A percentile compares a stretch with the other conserved stretches of the same genome.
Evolutionary conservation across 768 basidiomycete species (phyloP).

Genomic region (Serendipita sp.): DNA sequence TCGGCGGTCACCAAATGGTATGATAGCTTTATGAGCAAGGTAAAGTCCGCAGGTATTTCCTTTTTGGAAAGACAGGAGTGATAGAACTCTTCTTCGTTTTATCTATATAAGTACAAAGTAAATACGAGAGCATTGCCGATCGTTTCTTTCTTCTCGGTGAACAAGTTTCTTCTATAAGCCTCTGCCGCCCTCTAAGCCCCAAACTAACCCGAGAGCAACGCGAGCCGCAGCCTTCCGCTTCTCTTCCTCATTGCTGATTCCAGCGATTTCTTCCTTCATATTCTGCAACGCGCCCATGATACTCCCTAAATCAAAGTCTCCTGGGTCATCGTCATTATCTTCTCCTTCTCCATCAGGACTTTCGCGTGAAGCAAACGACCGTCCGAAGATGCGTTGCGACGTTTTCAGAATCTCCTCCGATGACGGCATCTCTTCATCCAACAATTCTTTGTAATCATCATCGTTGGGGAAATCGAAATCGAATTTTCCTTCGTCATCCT

Average conservation of each 20-base stretch:
- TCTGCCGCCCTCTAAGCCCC: constrained; percentile 33
- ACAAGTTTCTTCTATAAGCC: neutral
- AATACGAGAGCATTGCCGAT: too few relatives aligned
- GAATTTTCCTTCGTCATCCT: constrained; percentile 11
- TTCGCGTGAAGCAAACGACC: constrained; percentile 8
- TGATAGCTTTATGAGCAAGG: constrained; percentile 44
- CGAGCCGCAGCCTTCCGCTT: constrained; percentile 51
- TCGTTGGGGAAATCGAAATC: neutral
- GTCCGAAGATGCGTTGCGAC: constrained; percentile 36
- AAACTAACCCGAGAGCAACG: constrained; percentile 57
- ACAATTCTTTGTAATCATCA: constrained; percentile 10
- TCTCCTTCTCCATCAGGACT: neutral
- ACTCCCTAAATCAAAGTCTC: constrained; percentile 41
- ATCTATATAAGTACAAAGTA: too few relatives aligned
- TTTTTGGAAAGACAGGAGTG: constrained; percentile 36
- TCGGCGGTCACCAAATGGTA: constrained; percentile 53
- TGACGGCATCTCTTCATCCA: constrained; percentile 30
- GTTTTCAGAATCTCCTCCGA: constrained; percentile 33
- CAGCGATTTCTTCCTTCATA: constrained; percentile 60
- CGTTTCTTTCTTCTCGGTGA: too few relatives aligned
- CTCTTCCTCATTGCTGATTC: constrained; percentile 46
- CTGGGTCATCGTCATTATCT: neutral
- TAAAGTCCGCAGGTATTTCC: constrained; percentile 37
- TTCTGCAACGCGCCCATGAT: constrained; percentile 47
- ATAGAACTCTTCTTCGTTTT: neutral